Conservation (phyloP, 495 filamentous ascomycete genomes). For the Aspergillus coremiiformis region DNA sequence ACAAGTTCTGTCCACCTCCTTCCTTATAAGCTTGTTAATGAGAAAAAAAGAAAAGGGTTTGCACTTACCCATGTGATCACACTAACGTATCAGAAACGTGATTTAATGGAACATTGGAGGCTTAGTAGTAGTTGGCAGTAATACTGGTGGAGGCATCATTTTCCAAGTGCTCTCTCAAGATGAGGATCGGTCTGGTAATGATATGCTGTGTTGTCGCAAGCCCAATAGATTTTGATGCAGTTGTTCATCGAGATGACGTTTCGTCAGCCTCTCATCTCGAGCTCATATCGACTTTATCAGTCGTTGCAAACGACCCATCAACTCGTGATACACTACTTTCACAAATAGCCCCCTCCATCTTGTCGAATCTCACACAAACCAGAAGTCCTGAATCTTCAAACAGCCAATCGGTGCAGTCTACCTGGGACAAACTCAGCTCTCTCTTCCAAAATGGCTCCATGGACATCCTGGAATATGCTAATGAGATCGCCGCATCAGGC, state of each 20-base stretch:
- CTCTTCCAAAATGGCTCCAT: not conserved
- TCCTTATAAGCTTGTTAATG: too few species aligned
- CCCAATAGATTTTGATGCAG: too few species aligned
- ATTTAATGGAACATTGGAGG: too few species aligned
- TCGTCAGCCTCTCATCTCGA: not conserved
- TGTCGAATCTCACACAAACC: conserved; percentile 1
- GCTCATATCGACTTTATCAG: not conserved
- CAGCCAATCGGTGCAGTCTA: not conserved
- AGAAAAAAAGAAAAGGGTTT: too few species aligned
- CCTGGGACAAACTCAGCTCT: not conserved
- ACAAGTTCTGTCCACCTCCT: too few species aligned
- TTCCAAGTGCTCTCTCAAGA: not conserved
- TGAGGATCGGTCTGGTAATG: not conserved
- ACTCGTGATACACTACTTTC: not conserved
- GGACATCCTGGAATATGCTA: conserved; percentile 5
- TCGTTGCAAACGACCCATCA: not conserved
- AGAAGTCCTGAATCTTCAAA: not conserved
- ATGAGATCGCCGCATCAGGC: conserved; percentile 5
- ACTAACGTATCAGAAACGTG: too few species aligned
- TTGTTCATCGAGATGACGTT: not conserved
- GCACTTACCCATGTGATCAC: too few species aligned
- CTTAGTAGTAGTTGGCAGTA: too few species aligned
- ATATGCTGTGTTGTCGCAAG: not conserved
- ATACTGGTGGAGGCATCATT: too few species aligned
- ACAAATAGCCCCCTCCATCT: not conserved